phyloP scores from a whole-genome alignment of 2,329 filamentous ascomycete genomes.

The Penicillium crustosum region DNA sequence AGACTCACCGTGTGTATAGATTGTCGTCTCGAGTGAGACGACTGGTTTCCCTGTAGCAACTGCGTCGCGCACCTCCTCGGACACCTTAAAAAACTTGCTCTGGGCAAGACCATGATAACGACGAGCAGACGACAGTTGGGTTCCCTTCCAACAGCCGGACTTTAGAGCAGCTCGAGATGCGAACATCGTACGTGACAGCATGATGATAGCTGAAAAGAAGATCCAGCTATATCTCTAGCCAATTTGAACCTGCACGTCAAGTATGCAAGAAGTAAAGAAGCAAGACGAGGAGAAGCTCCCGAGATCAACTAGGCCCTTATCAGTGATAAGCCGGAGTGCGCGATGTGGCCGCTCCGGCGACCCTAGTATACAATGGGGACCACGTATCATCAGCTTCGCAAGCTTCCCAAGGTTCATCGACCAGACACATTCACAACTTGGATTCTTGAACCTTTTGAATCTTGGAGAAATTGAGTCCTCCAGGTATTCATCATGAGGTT shows the following conservation, averaged over 20 bases:
- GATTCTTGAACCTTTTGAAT: slow-evolving; percentile 12
- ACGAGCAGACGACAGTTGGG: slow-evolving; percentile 19
- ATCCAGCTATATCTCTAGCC: not conserved
- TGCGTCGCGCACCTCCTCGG: slow-evolving; percentile 79
- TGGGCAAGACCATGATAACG: slow-evolving; percentile 33
- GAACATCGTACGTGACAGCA: slow-evolving; percentile 19
- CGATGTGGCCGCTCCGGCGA: slow-evolving; percentile 35
- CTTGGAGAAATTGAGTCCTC: slow-evolving; percentile 24
- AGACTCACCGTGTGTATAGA: slow-evolving; percentile 81
- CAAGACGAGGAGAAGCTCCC: slow-evolving; percentile 24
- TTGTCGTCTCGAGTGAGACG: slow-evolving; percentile 91
- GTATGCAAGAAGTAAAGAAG: slow-evolving; percentile 11
- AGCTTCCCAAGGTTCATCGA: slow-evolving; percentile 16
- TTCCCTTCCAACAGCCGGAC: slow-evolving; percentile 18
- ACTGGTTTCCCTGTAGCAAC: slow-evolving; percentile 73
- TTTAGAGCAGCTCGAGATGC: slow-evolving; percentile 25
- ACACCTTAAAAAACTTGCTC: slow-evolving; percentile 64
- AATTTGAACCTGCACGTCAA: not conserved
- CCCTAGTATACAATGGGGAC: slow-evolving; percentile 38
- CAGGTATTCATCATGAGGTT: slow-evolving; percentile 42
- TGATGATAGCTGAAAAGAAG: not conserved
- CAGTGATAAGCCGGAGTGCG: slow-evolving; percentile 35
- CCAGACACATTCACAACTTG: slow-evolving; percentile 11
- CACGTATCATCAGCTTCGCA: slow-evolving; percentile 36
- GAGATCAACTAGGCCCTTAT: not conserved